Base-by-base conservation (phyloP, 768 basidiomycete genomes). In the Mycena galopus region DNA sequence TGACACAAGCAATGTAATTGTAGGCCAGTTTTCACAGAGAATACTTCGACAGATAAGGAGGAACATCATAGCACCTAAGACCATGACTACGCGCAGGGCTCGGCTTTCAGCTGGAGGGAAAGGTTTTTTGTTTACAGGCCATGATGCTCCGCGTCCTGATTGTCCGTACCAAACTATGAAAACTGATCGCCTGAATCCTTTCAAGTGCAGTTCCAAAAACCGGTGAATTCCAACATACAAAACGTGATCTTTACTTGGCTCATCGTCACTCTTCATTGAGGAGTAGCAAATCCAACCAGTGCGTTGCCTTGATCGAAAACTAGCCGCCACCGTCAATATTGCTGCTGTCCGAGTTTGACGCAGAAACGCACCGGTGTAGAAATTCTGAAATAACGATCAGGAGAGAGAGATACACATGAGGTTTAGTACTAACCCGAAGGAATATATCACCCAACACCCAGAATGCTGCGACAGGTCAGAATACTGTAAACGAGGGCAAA, bases 301-400 rank as follows among this genome's bases (percentile, higher is more conserved):
- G 71, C 37, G 53, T 73, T 67, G 19, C 71, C 71, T 62, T 73
- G 71, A 44, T 73, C 71, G 66, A 73, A 73, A 12, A 73, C 71
- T 72, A 59, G 16, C n/a, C 27, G 12, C 16, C 27, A 23, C 25
- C 29, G 12, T 72, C 53, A 72, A 50, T 55, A 30, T 50, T 23
- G 35, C 30, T 37, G 11, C 37, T 37, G 37, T 2, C 16, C 7
- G 39, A 10, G 9, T 29, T 2, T 35, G 19, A 2, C 16, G 14
- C 42, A n/a, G 23, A 42, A 23, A 55, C 71, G 27, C 39, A 72
- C 71, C 71, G 21, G 66, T 64, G 61, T 73, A 72, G 61, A 72
- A 72, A 50, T 72, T 72, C 71, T 72, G 58, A 9, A 57, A 56
- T 23, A 58, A 30, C 6, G 2, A 44, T 71, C 56, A 71, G 25